A percentile compares a stretch with the other conserved stretches of the same genome.
These are phyloP conservation scores for Tricholoma flavovirens DNA, from an alignment of 768 basidiomycete species.

Conservation along the genomic window DNA sequence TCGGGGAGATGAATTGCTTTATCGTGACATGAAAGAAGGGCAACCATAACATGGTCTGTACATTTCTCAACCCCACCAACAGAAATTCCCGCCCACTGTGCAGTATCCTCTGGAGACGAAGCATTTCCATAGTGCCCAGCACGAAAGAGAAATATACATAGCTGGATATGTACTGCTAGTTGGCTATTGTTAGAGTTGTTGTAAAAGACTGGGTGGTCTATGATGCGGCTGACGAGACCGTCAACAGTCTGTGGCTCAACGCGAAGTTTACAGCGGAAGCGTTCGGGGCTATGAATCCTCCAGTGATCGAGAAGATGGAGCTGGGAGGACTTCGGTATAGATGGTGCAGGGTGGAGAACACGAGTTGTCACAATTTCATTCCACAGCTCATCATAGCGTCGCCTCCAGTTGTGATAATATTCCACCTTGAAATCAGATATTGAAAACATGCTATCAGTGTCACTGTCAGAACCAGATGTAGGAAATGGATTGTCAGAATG, in stretches of 20 bases:
- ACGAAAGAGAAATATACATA: slow-evolving; percentile 18
- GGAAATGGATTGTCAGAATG: not conserved
- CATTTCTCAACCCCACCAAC: no score
- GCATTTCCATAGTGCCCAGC: slow-evolving; percentile 13
- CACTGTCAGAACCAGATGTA: not conserved
- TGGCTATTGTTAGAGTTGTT: slow-evolving; percentile 19
- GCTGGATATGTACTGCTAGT: slow-evolving; percentile 14
- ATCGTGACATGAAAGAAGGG: no score
- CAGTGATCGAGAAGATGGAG: not conserved
- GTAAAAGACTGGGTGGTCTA: slow-evolving; percentile 15
- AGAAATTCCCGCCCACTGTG: slow-evolving; percentile 4
- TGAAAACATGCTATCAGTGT: not conserved
- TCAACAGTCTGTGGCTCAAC: slow-evolving; percentile 1
- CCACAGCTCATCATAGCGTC: no score
- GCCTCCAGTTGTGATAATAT: not conserved
- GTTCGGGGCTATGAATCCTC: not conserved
- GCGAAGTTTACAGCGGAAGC: not conserved
- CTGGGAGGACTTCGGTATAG: not conserved
- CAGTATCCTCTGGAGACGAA: slow-evolving; percentile 11
- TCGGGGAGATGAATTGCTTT: slow-evolving; percentile 1
- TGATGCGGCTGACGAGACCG: slow-evolving; percentile 4
- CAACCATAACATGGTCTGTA: slow-evolving; percentile 17
- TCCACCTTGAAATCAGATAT: not conserved
- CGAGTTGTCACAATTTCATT: not conserved
- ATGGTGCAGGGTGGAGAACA: not conserved